Conservation (phyloP, 1,139 yeast genomes). For the Sporopachydermia cereana region DNA sequence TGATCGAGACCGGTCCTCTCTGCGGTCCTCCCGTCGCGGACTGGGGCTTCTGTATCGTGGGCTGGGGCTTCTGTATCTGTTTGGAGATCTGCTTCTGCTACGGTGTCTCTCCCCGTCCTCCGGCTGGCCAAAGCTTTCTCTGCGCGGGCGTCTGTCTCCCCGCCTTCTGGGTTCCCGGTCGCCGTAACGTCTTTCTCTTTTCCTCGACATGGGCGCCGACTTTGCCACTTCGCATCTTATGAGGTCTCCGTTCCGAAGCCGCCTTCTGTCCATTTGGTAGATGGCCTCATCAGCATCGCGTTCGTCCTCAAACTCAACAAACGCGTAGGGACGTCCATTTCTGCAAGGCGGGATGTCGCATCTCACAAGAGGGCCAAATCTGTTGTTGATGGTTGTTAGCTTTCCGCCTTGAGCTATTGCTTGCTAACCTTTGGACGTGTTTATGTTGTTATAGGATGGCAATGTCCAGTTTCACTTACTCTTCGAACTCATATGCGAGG, state of each 20-base stretch:
- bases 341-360: slow-evolving; percentile 65
- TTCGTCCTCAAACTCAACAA: slow-evolving; percentile 50
- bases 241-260: slow-evolving; percentile 20
- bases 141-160: not conserved
- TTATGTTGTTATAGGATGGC: too few relatives aligned
- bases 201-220: slow-evolving; percentile 8
- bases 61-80: not conserved
- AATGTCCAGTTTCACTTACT: slow-evolving; percentile 36
- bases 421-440: slow-evolving; percentile 3
- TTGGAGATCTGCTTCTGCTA: not conserved
- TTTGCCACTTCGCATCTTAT: slow-evolving; percentile 17
- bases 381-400: too few relatives aligned
- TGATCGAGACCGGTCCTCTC: too few relatives aligned
- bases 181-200: slow-evolving; percentile 1
- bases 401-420: not conserved
- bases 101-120: not conserved
- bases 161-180: not conserved
- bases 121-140: not conserved
- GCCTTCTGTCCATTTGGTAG: slow-evolving; percentile 30
- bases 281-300: slow-evolving; percentile 56
- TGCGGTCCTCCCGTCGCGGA: too few relatives aligned
- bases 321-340: slow-evolving; percentile 47
- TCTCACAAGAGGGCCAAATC: slow-evolving; percentile 53
- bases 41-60: not conserved
- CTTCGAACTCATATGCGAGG: slow-evolving; percentile 57